Evolutionary conservation across 306 rosid genomes (phyloP), one percentile per base, ranked within the genome.

Genomic region (Fragaria iinumae): DNA sequence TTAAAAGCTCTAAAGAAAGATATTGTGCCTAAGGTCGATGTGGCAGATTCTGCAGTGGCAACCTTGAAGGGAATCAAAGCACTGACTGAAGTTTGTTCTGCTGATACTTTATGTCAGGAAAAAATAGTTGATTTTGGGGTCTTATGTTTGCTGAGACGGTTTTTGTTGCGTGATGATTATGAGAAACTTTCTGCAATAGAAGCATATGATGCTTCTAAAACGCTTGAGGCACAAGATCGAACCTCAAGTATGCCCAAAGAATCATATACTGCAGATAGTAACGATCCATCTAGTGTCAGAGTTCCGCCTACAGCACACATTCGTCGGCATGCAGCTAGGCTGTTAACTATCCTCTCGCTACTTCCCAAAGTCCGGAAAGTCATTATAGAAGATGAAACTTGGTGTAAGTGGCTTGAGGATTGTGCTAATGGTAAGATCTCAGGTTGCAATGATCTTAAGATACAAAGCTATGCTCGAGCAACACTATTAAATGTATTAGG

Each of bases 271-370:
- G 75, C 88, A 76, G 84, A 82, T 60, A 63, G 52, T 20, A 88
- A 88, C 66, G 91, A 91, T 65, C 84, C 90, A 55, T 84, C 93
- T 63, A 92, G 92, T 78, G 84, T 95, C 69, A 89, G 92, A 71
- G 96, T 95, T 88, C 97, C 98, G 12, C 90, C 96, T n/a, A 86
- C 98, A 7, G 93, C 97, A 78, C 98, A 92, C 79, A 90, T 95
- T 70, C 97, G 97, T 72, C 86, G 85, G 86, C 98, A 95, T 90
- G 98, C 93, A 52, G 93, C 96, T 23, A 90, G 97, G 72, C 78
- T 95, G 81, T 89, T 95, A 85, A 92, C 90, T 70, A 89, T 95
- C 80, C 97, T 95, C 63, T 95, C 98, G 16, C 88, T 85, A 44
- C 90, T 85, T 77, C 91, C 93, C 74, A 87, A 83, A 82, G 97